Evolutionary conservation across 345 rosid species (phyloP), one percentile per base, ranked within the genome.

Genomic region (Schrenkiella parvula): DNA sequence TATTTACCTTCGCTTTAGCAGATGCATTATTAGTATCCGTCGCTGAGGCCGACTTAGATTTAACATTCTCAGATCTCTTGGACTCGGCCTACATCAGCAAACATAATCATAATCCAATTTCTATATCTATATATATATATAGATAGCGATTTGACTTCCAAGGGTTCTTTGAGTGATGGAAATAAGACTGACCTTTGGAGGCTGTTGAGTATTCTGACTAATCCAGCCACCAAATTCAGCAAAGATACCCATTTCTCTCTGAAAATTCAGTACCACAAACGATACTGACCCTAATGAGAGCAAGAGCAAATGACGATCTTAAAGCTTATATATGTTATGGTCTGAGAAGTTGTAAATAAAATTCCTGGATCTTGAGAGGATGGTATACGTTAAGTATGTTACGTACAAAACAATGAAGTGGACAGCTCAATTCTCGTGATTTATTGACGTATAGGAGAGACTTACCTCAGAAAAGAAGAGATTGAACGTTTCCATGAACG

Each of bases 11-110:
- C 14, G 3, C 10, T 21, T 1, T 28, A 28, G 31, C 2, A 28
- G 31, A 2, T 28, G 31, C 5, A 28, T 28, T 28, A 28, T 28
- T 28, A 2, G 31, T 28, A 28, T 28, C 31, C 31, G 5, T 32
- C 37, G 7, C 37, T 38, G 72, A 17, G 53, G 4, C n/a, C 7
- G 53, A 42, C 2, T 80, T 69, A 34, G 63, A 18, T 9, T 69
- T 68, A 71, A 32, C 68, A 60, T 78, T 74, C 15, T 57, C 71
- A 28, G 79, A 76, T 74, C 57, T 84, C 68, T 69, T 80, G 68
- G 86, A 77, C 71, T 74, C 89, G 8, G 70, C 68, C 91, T 86
- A 82, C 53, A 23, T 54, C 18, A 47, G 35, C 32, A 74, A 66
- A 46, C 18, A 47, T 0, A 70, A 15, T 12, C 17, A 25, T 47